These are phyloP conservation scores for Phialophora expanda DNA, from an alignment of 2,329 filamentous ascomycete species.

Conservation along the genomic window DNA sequence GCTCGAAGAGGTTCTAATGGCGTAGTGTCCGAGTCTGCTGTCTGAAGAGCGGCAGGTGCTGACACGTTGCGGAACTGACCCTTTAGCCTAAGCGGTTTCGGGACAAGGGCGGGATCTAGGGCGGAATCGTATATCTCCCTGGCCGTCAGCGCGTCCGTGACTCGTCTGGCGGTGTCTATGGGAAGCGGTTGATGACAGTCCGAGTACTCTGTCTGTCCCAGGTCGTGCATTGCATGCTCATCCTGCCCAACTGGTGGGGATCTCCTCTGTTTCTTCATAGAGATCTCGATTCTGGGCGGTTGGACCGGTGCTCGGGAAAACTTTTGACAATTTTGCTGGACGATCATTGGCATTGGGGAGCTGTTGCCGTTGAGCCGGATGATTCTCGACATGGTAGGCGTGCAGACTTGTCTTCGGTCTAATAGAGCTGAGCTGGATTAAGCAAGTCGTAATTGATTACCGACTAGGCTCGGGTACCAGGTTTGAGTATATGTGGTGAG, in stretches of 20 bases:
- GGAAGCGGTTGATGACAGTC: not conserved
- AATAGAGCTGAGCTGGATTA: not conserved
- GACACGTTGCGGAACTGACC: not conserved
- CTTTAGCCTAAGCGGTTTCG: not conserved
- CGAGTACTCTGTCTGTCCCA: not conserved
- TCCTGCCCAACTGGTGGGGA: not conserved
- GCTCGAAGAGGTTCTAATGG: not conserved
- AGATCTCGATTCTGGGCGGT: not conserved
- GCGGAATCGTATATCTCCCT: not conserved
- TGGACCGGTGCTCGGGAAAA: not conserved
- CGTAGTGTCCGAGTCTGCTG: no score
- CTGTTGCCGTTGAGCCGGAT: not conserved
- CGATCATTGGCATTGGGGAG: not conserved
- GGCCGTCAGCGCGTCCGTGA: not conserved
- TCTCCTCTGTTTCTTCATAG: not conserved
- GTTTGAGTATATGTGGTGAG: not conserved
- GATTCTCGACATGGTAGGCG: not conserved
- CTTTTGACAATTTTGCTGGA: not conserved
- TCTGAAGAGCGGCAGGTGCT: not conserved
- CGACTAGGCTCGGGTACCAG: not conserved
- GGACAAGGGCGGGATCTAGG: constrained; percentile 1
- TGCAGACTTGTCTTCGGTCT: not conserved
- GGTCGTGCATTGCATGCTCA: not conserved
- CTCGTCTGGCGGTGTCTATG: not conserved
- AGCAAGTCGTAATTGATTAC: not conserved